These are phyloP conservation scores for Nicotiana rustica DNA, from an alignment of 305 asterid species.

Conservation along the genomic window DNA sequence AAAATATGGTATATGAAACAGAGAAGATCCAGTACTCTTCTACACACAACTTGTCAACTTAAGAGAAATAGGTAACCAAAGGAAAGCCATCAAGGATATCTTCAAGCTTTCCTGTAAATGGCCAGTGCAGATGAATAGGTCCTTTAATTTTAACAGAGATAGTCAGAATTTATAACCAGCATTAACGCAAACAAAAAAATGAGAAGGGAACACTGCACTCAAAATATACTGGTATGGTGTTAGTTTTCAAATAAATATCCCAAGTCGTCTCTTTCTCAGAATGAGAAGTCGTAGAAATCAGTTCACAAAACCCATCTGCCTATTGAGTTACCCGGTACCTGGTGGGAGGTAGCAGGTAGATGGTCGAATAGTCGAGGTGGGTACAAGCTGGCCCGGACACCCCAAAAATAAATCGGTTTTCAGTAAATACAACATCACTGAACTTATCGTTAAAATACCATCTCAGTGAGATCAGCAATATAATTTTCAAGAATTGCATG, in stretches of 20 bases:
- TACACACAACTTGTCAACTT: constrained; percentile 2
- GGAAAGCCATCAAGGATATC: background rate
- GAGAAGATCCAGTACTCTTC: constrained; percentile 15
- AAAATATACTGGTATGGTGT: background rate
- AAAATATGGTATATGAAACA: background rate
- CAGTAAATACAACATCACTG: background rate
- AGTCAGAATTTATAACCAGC: background rate
- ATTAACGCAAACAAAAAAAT: background rate
- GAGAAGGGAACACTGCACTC: background rate
- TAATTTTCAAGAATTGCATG: background rate
- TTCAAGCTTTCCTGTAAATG: constrained; percentile 17
- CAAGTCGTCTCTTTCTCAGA: background rate
- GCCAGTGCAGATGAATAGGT: background rate
- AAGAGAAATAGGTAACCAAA: background rate
- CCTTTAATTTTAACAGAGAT: background rate
- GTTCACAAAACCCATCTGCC: background rate
- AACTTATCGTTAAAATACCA: background rate
- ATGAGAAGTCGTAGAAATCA: background rate
- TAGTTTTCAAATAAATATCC: background rate
- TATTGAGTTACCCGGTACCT: too few relatives aligned
- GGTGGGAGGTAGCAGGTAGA: too few relatives aligned
- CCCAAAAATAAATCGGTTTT: background rate
- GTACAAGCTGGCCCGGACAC: too few relatives aligned
- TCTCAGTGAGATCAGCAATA: background rate
- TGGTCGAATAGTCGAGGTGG: too few relatives aligned